A percentile compares a stretch with the other conserved stretches of the same genome.
These are phyloP conservation scores for Penicillium sp. DNA, from an alignment of 2,329 filamentous ascomycete species.

Conservation along the genomic window DNA sequence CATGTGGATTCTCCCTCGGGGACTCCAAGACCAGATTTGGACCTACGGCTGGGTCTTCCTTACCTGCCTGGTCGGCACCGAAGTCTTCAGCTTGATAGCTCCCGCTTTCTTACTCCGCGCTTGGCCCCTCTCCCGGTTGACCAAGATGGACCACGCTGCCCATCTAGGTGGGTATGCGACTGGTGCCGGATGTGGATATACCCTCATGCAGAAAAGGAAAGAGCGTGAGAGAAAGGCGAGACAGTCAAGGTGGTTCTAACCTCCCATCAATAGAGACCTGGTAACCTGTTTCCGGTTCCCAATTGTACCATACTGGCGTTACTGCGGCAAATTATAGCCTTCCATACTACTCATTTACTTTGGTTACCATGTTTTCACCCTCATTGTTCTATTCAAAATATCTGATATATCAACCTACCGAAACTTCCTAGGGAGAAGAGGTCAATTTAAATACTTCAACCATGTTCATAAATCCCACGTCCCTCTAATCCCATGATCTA, in stretches of 20 bases:
- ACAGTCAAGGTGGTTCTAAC: constrained; percentile 17
- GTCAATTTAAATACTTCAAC: background rate
- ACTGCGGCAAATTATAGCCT: background rate
- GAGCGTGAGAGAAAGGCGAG: constrained; percentile 16
- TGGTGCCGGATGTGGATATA: constrained; percentile 29
- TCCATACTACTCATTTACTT: background rate
- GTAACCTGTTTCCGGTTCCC: background rate
- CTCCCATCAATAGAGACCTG: background rate
- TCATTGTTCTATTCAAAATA: background rate
- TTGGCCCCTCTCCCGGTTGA: constrained; percentile 26
- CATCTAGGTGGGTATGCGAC: constrained; percentile 44
- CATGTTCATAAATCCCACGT: background rate
- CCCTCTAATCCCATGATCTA: background rate
- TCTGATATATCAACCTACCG: background rate
- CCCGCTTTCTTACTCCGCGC: constrained; percentile 20
- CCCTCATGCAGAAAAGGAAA: constrained; percentile 15
- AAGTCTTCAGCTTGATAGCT: constrained; percentile 34
- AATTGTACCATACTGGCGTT: constrained; percentile 8
- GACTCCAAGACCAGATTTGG: constrained; percentile 41
- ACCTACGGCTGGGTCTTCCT: constrained; percentile 42
- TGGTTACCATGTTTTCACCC: background rate
- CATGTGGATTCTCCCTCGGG: constrained; percentile 40
- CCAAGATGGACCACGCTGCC: constrained; percentile 41
- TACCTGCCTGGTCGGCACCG: constrained; percentile 35
- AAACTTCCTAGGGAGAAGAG: background rate